Percentiles rank a stretch among this genome's conserved stretches.
Evolutionary conservation across 2,329 filamentous ascomycete species (phyloP).

Genomic region (Venturiaceae sp.): DNA sequence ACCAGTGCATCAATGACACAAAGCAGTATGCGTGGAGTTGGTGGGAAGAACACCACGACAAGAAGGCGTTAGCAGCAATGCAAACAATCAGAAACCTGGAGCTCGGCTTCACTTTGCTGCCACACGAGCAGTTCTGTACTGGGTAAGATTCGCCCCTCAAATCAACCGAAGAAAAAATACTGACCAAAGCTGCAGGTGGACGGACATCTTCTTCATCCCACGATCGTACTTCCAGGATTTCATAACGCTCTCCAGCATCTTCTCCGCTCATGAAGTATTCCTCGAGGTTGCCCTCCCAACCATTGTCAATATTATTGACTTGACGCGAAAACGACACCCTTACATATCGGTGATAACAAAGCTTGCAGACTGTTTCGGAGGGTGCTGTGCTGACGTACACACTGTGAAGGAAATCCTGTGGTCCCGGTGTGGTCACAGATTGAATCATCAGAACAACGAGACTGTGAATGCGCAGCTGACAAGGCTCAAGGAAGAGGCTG

Average conservation of each 20-base stretch:
- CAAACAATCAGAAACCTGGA: constrained; percentile 14
- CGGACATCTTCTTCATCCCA: constrained; percentile 25
- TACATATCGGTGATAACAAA: neutral
- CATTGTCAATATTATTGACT: constrained; percentile 22
- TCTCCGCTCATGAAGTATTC: constrained; percentile 15
- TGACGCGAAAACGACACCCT: constrained; percentile 11
- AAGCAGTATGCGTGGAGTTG: constrained; percentile 15
- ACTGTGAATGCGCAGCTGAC: no score
- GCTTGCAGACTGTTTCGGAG: neutral
- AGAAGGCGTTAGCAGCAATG: neutral
- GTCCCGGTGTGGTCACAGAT: neutral
- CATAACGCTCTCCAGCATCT: constrained; percentile 18
- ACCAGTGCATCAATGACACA: constrained; percentile 14
- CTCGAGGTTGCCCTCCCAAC: constrained; percentile 24
- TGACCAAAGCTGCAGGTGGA: constrained; percentile 15
- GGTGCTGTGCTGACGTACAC: neutral
- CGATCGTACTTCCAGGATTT: constrained; percentile 22
- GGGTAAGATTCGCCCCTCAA: constrained; percentile 7
- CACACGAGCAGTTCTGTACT: constrained; percentile 17
- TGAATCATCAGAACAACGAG: no score
- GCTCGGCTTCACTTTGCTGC: no score
- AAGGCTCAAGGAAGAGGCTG: no score
- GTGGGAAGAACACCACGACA: constrained; percentile 12
- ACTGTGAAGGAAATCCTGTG: neutral
- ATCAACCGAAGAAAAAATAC: no score